Base-by-base conservation (phyloP, 192 early-diverging fungal genomes). In the Coemansia sp. region DNA sequence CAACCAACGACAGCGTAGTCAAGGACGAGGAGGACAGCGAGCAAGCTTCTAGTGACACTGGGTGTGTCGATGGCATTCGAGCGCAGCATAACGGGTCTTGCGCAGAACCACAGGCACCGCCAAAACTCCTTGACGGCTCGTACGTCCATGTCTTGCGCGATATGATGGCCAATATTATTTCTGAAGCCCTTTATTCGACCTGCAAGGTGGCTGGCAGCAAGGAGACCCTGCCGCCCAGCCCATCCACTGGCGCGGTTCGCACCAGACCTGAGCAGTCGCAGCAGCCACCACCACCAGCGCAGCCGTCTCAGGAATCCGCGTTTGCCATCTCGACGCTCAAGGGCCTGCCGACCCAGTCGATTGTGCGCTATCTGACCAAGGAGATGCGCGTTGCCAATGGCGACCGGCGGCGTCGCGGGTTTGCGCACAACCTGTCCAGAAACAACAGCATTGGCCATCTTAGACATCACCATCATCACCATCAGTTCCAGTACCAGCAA, bases 271-370 rank as follows among this genome's bases (percentile, higher is more conserved):
- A 74, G 1, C 60, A 69, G 49, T 34, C 25, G 45, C 28, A 49
- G 30, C 67, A 61, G n/a, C 45, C 58, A 4, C 45, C 32, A 16
- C 50, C 16, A 8, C 64, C 28, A 30, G 60, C 38, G 42, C 67
- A 70, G 68, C 29, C 63, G 0, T 12, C 31, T 5, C 63, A 59
- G 6, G 72, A 68, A 20, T 61, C 66, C 10, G 60, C 33, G 17
- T 75, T 66, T 50, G 77, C 73, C n/a, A 63, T 80, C 11, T 69
- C 79, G 57, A 76, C 79, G 28, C 70, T 82, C n/a, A 76, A 77
- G 67, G 75, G 79, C 2, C 63, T 82, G 55, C 79, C 75, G 5
- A 82, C 79, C n/a, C 73, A 73, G 71, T 75, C 79, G 33, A 82
- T 82, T 29, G 50, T 82, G 20, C 73, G 75, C 20, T 82, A 82